Evolutionary conservation across 345 rosid genomes (phyloP), one percentile per base, ranked within the genome.

Genomic region (Acer yangbiense): DNA sequence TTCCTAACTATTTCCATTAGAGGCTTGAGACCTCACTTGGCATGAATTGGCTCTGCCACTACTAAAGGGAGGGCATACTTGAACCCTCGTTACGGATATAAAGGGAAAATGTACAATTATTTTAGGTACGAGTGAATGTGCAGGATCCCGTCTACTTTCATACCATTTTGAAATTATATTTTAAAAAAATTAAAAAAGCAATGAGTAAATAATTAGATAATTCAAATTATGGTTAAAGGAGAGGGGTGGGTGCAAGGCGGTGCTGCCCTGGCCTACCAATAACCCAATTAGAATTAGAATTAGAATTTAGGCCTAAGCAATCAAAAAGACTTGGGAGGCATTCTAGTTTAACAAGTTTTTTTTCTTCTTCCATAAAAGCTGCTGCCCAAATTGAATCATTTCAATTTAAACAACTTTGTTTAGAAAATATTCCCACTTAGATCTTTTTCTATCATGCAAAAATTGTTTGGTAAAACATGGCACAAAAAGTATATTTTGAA

Each of bases 241-340:
- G 29, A n/a, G 55, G 61, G 74, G 79, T 60, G 82, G 79, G 70
- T 65, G 80, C 43, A 27, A 9, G 82, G 78, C 78, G 80, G 78
- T 80, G 83, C 80, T 73, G 77, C 74, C 76, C 41, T 66, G 65
- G 57, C 78, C 80, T 41, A 44, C 72, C 69, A 25, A 6, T 35
- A 20, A 54, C 35, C 73, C 76, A 65, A 55, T 48, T 23, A 6
- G 44, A 79, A 65, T 41, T 21, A 18, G 3, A 71, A 55, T 48
- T 23, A 6, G 44, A 79, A 65, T 41, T 32, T 23, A 5, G 18
- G 69, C 66, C 69, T 58, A 58, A 58, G 63, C 29, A 50, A 62
- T 69, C 64, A 60, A 0, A 35, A 48, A 1, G 43, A 27, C 44
- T 65, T 16, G 68, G 68, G 17, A 65, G 39, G 2, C 62, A 27